Base-by-base conservation (phyloP, 2,329 filamentous ascomycete species). In the Fusarium goolgardi region DNA sequence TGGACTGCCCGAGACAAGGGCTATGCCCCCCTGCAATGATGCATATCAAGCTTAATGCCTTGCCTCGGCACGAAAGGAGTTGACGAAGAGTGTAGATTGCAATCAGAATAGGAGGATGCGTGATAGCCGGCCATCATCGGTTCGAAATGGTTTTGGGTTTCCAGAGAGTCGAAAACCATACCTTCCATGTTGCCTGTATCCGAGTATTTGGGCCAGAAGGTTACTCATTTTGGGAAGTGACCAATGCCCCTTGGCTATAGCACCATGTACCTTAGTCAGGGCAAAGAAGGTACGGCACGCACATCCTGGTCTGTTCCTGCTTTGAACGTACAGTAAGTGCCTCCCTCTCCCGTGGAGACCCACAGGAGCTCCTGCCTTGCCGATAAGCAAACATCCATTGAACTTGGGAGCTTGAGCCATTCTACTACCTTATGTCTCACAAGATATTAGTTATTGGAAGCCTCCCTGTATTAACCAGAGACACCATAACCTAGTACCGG, bases 1-100 rank as follows among this genome's bases (percentile, higher is more conserved):
- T 59, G 61, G 61, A 35, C 29, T 64, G 53, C 53, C 60, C 46
- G 59, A 64, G 59, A 64, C 61, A 64, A 63, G 53, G 61, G 53
- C 27, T 35, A 47, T 47, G 12, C 35, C 31, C 44, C 58, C 61
- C 61, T 57, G 58, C 45, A 37, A 41, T 60, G 43, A 32, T 59
- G 34, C 43, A 40, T 41, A 31, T 34, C 27, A 40, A 54, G 34
- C 44, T 40, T 12, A 29, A 27, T 43, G 32, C 43, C 43, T 53
- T 51, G 35, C 34, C 47, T 21, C 23, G 47, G 47, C 21, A 51
- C 23, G n/a, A 16, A 27, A 21, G 13, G 39, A 21, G 34, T 40
- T 25, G 47, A 18, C 20, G 4, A 51, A 18, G 6, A 39, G n/a
- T 3, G 47, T 18, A 29, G 13, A 23, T n/a, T 21, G 32, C 27